Conservation (phyloP, 2,329 filamentous ascomycete genomes). For the Exophiala sp. region DNA sequence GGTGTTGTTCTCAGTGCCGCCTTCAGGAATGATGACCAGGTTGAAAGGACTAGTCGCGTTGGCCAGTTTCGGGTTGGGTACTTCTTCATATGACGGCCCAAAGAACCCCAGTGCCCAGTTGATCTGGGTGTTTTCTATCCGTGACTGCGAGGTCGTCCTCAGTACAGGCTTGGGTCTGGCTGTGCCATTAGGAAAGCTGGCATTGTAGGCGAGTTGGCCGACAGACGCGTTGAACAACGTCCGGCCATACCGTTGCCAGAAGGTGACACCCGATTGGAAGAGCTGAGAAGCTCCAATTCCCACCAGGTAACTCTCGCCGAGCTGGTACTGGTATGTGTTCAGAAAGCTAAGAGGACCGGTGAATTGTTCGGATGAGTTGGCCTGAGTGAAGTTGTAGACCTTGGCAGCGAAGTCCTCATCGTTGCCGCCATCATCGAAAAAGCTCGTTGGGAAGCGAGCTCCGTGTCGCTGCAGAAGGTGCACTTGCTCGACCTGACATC, state of each 20-base stretch:
- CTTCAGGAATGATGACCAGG: constrained; percentile 48
- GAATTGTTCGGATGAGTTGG: constrained; percentile 35
- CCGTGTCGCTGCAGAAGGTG: constrained; percentile 52
- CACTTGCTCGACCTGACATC: constrained; percentile 52
- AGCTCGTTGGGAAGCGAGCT: constrained; percentile 47
- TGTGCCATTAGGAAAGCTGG: constrained; percentile 43
- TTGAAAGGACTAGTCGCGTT: constrained; percentile 39
- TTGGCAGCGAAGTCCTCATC: constrained; percentile 47
- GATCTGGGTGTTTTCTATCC: constrained; percentile 52
- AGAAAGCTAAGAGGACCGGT: constrained; percentile 49
- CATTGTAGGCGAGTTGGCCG: constrained; percentile 47
- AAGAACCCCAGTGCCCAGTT: constrained; percentile 51
- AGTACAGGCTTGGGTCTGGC: constrained; percentile 46
- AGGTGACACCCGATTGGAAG: constrained; percentile 45
- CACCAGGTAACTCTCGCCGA: constrained; percentile 44
- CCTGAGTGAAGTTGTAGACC: constrained; percentile 42
- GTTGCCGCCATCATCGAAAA: constrained; percentile 46
- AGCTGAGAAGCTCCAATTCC: constrained; percentile 48
- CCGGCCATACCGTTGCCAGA: constrained; percentile 52
- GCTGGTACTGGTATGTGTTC: constrained; percentile 47
- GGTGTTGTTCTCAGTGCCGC: constrained; percentile 48
- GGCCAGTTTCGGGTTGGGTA: constrained; percentile 36
- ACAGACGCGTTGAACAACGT: constrained; percentile 47
- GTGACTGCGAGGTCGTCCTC: constrained; percentile 49
- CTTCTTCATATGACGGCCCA: constrained; percentile 40